Evolutionary conservation across 1,139 yeast species (phyloP).

Genomic region (Arxiozyma telluris): DNA sequence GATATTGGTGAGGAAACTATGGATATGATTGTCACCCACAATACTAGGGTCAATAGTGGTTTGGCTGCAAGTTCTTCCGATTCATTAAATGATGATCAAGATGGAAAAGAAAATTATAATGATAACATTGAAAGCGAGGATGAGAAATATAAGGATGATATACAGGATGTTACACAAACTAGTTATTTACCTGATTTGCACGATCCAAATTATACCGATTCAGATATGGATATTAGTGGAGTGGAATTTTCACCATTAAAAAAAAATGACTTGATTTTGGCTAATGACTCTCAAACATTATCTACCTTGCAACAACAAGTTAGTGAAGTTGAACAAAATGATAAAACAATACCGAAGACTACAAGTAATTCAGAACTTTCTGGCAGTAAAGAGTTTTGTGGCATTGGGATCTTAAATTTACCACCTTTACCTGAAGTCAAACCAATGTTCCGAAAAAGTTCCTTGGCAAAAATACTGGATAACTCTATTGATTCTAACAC

Average conservation of each 20-base stretch:
- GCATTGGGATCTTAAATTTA: constrained; percentile 5
- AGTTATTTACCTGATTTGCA: background rate
- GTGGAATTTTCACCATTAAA: background rate
- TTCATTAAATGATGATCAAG: background rate
- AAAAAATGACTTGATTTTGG: too few species aligned
- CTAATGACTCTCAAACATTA: background rate
- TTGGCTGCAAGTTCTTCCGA: background rate
- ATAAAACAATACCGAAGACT: background rate
- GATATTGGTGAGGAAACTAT: constrained; percentile 28
- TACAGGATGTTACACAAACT: background rate
- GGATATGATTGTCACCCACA: constrained; percentile 24
- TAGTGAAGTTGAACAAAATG: background rate
- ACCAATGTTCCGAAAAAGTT: constrained; percentile 15
- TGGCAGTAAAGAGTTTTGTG: background rate
- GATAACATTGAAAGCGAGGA: background rate
- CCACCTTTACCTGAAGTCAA: constrained; percentile 14
- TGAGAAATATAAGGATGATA: too few species aligned
- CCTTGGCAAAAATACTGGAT: constrained; percentile 13
- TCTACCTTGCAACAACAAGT: background rate
- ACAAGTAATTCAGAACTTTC: background rate
- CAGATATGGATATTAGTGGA: constrained; percentile 1
- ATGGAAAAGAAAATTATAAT: background rate
- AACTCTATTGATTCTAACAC: constrained; percentile 34
- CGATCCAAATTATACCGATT: background rate
- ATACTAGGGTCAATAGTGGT: constrained; percentile 14